Conservation (phyloP, 2,329 filamentous ascomycete species). For the Cephalotrichum gorgonifer region DNA sequence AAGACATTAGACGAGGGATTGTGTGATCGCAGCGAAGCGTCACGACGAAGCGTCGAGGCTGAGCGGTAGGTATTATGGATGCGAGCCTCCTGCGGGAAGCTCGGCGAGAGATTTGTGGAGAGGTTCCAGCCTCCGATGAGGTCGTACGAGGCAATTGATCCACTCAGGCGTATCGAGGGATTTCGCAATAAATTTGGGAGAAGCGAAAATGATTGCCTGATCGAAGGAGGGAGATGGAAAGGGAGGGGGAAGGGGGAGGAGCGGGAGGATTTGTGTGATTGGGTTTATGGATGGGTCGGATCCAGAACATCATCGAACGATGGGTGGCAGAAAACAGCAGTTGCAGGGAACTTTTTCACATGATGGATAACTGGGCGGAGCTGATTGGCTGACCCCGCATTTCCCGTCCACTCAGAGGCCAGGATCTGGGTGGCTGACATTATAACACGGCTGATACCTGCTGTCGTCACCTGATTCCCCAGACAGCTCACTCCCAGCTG, state of each 20-base stretch:
- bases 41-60: not conserved
- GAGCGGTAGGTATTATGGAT: not conserved
- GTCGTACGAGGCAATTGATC: too few species aligned
- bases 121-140: too few species aligned
- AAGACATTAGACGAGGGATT: constrained; percentile 1
- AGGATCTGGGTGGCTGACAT: not conserved
- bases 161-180: not conserved
- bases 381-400: constrained; percentile 7
- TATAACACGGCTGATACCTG: not conserved
- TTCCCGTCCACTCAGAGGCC: not conserved
- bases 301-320: constrained; percentile 5
- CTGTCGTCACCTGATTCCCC: too few species aligned
- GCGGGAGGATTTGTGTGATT: not conserved
- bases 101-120: too few species aligned
- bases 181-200: not conserved
- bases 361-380: not conserved
- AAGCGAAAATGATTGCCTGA: not conserved
- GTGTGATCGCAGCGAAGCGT: constrained; percentile 1
- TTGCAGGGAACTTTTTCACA: not conserved
- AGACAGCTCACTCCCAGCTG: too few species aligned
- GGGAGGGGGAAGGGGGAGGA: not conserved
- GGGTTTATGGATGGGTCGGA: not conserved
- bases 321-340: constrained; percentile 1
- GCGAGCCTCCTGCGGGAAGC: too few species aligned
- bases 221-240: not conserved